Evolutionary conservation across 805 yeast species (phyloP).

Genomic region (Ogataea siamensis): DNA sequence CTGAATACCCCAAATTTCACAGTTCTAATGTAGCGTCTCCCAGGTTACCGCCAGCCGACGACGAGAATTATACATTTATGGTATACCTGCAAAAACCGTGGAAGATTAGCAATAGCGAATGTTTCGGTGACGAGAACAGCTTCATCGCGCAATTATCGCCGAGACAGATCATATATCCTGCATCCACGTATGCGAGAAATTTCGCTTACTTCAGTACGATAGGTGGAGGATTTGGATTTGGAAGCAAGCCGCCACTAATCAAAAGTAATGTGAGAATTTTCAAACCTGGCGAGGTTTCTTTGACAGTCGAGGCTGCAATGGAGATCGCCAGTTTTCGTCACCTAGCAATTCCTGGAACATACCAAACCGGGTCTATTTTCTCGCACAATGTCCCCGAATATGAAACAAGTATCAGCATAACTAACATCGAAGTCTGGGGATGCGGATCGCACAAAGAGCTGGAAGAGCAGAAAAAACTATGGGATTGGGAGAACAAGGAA

Average conservation of each 20-base stretch:
- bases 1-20: slow-evolving; percentile 45
- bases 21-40: slow-evolving; percentile 17
- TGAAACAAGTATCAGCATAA: slow-evolving; percentile 70
- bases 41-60: slow-evolving; percentile 26
- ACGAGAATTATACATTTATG: slow-evolving; percentile 50
- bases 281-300: slow-evolving; percentile 72
- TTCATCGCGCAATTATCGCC: slow-evolving; percentile 70
- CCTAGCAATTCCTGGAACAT: slow-evolving; percentile 53
- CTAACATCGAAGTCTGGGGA: slow-evolving; percentile 89
- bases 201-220: slow-evolving; percentile 64
- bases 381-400: slow-evolving; percentile 38
- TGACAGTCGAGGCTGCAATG: slow-evolving; percentile 72
- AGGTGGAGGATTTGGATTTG: slow-evolving; percentile 85
- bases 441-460: slow-evolving; percentile 78
- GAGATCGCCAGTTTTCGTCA: slow-evolving; percentile 83
- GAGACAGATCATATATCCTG: slow-evolving; percentile 50
- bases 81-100: slow-evolving; percentile 71
- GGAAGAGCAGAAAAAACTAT: slow-evolving; percentile 67
- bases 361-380: slow-evolving; percentile 37
- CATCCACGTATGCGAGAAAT: slow-evolving; percentile 22
- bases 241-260: slow-evolving; percentile 61
- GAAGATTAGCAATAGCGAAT: slow-evolving; percentile 66
- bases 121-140: slow-evolving; percentile 63
- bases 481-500: slow-evolving; percentile 93
- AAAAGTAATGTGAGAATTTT: slow-evolving; percentile 44